A percentile compares a stretch with the other conserved stretches of the same genome.
These are phyloP conservation scores for Lentinula raphanica DNA, from an alignment of 768 basidiomycete species.

Conservation along the genomic window DNA sequence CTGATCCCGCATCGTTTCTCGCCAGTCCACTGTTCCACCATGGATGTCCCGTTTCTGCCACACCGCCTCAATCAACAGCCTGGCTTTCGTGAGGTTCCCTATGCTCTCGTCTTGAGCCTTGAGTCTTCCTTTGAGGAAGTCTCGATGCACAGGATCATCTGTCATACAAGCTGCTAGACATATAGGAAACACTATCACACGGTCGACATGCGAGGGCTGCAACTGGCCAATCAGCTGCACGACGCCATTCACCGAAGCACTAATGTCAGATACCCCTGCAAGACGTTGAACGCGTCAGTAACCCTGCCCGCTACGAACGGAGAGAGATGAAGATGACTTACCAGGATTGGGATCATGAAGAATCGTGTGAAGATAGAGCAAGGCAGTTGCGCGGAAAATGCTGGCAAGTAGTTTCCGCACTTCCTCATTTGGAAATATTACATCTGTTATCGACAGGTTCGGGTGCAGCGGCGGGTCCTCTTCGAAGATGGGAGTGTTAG, in stretches of 20 bases:
- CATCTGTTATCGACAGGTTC: constrained; percentile 28
- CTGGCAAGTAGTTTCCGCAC: constrained; percentile 42
- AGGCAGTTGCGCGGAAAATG: constrained; percentile 61
- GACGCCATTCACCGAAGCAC: constrained; percentile 48
- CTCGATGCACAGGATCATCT: constrained; percentile 53
- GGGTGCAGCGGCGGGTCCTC: constrained; percentile 37
- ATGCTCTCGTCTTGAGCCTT: constrained; percentile 50
- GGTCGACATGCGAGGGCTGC: constrained; percentile 56
- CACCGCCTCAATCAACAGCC: constrained; percentile 59
- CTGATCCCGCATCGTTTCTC: constrained; percentile 51
- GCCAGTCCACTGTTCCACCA: constrained; percentile 52
- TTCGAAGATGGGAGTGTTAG: constrained; percentile 24
- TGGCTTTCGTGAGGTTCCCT: constrained; percentile 54
- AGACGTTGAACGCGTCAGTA: not conserved
- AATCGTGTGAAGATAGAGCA: constrained; percentile 67
- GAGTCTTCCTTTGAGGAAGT: constrained; percentile 54
- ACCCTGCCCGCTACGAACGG: not conserved
- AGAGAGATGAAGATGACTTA: constrained; percentile 26
- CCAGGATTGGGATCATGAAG: constrained; percentile 67
- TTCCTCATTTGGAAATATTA: constrained; percentile 34
- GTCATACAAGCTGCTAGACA: constrained; percentile 72
- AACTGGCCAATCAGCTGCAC: constrained; percentile 49
- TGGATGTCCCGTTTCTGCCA: constrained; percentile 64
- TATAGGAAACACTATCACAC: constrained; percentile 66
- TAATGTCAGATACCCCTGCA: constrained; percentile 69